phyloP scores from a whole-genome alignment of 2,329 filamentous ascomycete species.

The Colletotrichum sublineola region DNA sequence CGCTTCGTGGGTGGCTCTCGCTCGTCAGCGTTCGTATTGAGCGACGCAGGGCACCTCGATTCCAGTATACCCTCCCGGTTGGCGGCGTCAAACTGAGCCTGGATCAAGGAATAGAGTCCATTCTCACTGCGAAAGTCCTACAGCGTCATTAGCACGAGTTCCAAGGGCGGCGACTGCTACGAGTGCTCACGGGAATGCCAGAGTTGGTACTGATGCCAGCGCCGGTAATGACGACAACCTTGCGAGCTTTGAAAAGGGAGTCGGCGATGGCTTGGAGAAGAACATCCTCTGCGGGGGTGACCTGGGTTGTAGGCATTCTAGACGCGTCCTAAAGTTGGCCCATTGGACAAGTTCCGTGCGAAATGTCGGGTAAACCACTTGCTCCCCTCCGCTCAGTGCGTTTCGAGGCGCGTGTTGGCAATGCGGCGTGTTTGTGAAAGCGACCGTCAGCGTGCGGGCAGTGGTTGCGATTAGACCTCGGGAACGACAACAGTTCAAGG shows the following conservation, averaged over 20 bases:
- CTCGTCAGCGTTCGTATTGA: slow-evolving; percentile 40
- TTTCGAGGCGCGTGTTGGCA: slow-evolving; percentile 19
- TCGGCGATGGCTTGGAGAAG: slow-evolving; percentile 76
- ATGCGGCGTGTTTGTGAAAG: neutral
- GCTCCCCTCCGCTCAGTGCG: neutral
- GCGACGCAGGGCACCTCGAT: slow-evolving; percentile 9
- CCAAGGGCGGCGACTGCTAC: neutral
- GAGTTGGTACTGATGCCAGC: slow-evolving; percentile 83
- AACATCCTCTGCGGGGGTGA: slow-evolving; percentile 64
- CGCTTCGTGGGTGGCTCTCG: slow-evolving; percentile 50
- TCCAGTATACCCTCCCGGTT: slow-evolving; percentile 46
- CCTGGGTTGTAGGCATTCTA: slow-evolving; percentile 71
- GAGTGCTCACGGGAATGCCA: slow-evolving; percentile 74
- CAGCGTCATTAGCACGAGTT: slow-evolving; percentile 41
- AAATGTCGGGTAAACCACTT: neutral
- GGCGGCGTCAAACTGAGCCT: slow-evolving; percentile 73
- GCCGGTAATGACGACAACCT: slow-evolving; percentile 79
- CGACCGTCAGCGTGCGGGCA: neutral
- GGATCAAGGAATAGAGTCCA: slow-evolving; percentile 79
- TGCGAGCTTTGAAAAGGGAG: slow-evolving; percentile 72
- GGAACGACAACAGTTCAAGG: neutral
- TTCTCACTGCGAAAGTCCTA: slow-evolving; percentile 81
- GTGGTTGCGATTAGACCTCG: neutral
- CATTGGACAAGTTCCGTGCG: slow-evolving; percentile 31
- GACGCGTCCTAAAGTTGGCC: slow-evolving; percentile 30